Base-by-base conservation (phyloP, 2,329 filamentous ascomycete species). In the Diaporthe eres region DNA sequence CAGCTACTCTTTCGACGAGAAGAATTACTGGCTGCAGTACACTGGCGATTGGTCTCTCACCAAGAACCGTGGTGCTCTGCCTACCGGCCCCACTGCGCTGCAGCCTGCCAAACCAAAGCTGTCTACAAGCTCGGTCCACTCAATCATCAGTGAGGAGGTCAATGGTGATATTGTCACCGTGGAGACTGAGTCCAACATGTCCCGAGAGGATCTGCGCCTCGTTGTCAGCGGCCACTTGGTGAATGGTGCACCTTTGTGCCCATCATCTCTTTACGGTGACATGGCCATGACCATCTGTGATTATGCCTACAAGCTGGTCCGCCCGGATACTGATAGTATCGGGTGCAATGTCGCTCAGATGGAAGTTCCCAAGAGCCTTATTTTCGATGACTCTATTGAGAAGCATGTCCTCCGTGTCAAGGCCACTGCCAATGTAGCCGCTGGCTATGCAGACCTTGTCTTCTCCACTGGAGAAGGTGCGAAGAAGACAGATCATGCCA, bases 31-130 rank as follows among this genome's bases (percentile, higher is more conserved):
- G 90, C 86, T 91, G 57, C 86, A 88, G 79, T 92, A 91, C 80
- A 83, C 88, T 77, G 92, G 94, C 77, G 92, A 95, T 82, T 95
- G 93, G 91, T 90, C 88, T 31, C 86, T 95, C 51, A 91, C 89
- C 77, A 95, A 95, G 86, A 92, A 93, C 79, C 90, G 93, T 78
- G 88, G 86, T 53, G 85, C 84, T 19, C 80, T 85, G 28, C 79
- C 83, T 12, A 81, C 86, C 25, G 74, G 75, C 0, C 65, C 77
- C 10, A 76, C 77, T 63, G 53, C 78, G 22, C 78, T 80, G 15
- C 84, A 86, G 63, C 83, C 86, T 44, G 82, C 86, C 61, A 85
- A 91, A 83, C 89, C 84, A 71, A 92, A 89, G 85, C 85, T 93
- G 60, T 90, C 89, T 15, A 93, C 92, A 12, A 91, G 91, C 12